A percentile compares a stretch with the other conserved stretches of the same genome.
phyloP scores from a whole-genome alignment of 495 filamentous ascomycete species.

The Gamarada debralockiae region DNA sequence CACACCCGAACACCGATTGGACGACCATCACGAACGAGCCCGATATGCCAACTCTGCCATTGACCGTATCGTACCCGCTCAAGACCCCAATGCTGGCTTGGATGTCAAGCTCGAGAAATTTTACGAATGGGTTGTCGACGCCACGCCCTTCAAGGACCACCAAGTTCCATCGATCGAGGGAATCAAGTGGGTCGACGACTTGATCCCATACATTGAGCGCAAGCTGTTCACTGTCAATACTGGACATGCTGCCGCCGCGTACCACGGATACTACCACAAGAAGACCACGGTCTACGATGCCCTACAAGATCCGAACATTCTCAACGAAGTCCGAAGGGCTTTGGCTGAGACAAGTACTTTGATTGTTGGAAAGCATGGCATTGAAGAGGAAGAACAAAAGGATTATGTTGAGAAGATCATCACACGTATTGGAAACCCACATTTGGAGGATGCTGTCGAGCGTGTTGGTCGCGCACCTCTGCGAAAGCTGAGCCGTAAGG shows the following conservation, averaged over 20 bases:
- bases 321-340: conserved; percentile 66
- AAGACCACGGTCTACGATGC: conserved; percentile 87
- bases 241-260: conserved; percentile 93
- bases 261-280: conserved; percentile 80
- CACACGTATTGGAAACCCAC: conserved; percentile 88
- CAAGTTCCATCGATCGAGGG: conserved; percentile 67
- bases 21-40: conserved; percentile 58
- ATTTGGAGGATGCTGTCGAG: conserved; percentile 87
- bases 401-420: conserved; percentile 92
- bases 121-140: conserved; percentile 96
- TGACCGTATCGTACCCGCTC: conserved; percentile 92
- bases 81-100: conserved; percentile 71
- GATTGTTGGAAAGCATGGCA: conserved; percentile 82
- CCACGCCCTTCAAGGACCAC: conserved; percentile 66
- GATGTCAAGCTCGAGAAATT: conserved; percentile 96
- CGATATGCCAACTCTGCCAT: conserved; percentile 96
- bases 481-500: conserved; percentile 86
- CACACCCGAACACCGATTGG: conserved; percentile 54
- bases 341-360: conserved; percentile 79
- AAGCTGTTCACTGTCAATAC: conserved; percentile 99
- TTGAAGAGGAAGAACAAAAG: conserved; percentile 71
- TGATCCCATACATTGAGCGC: conserved; percentile 94
- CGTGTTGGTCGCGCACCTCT: conserved; percentile 94
- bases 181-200: conserved; percentile 86
- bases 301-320: conserved; percentile 61